phyloP scores from a whole-genome alignment of 2,329 filamentous ascomycete species.

The Calycina herbarum region DNA sequence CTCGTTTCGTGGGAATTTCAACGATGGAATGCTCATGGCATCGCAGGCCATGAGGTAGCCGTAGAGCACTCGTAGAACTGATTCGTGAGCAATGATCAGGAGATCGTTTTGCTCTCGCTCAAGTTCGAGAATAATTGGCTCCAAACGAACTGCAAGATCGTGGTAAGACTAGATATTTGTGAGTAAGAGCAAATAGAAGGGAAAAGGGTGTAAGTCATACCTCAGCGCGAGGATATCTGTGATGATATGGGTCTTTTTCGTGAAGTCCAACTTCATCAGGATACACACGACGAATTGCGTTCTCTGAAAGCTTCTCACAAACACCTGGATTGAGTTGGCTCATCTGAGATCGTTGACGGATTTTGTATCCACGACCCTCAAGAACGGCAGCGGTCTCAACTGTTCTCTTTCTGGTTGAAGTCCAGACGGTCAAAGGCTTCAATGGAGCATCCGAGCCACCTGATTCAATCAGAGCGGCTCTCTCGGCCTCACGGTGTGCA shows the following conservation, averaged over 20 bases:
- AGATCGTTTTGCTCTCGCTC: slow-evolving; percentile 96
- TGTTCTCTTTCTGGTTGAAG: slow-evolving; percentile 85
- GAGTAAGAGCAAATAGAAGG: slow-evolving; percentile 24
- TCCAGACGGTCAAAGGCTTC: slow-evolving; percentile 89
- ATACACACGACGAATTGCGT: slow-evolving; percentile 75
- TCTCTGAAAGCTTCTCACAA: slow-evolving; percentile 89
- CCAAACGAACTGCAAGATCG: slow-evolving; percentile 93
- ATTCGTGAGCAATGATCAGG: slow-evolving; percentile 98
- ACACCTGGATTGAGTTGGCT: slow-evolving; percentile 96
- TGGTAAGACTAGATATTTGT: slow-evolving; percentile 75
- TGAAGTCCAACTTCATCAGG: slow-evolving; percentile 92
- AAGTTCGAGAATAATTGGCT: slow-evolving; percentile 95
- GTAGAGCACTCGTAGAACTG: slow-evolving; percentile 93
- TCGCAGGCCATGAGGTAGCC: slow-evolving; percentile 99
- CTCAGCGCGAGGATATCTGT: slow-evolving; percentile 92
- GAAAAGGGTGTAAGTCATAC: slow-evolving; percentile 47
- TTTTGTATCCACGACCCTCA: slow-evolving; percentile 76
- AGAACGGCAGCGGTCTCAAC: slow-evolving; percentile 86
- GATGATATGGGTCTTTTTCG: slow-evolving; percentile 92
- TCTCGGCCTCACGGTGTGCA: slow-evolving; percentile 80
- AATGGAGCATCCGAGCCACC: slow-evolving; percentile 68
- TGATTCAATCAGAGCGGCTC: slow-evolving; percentile 64
- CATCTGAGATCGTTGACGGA: slow-evolving; percentile 92
- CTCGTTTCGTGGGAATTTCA: slow-evolving; percentile 93
- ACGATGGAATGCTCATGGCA: slow-evolving; percentile 86